Evolutionary conservation across 306 rosid species (phyloP), one percentile per base, ranked within the genome.

Genomic region (Cajanus cajan): DNA sequence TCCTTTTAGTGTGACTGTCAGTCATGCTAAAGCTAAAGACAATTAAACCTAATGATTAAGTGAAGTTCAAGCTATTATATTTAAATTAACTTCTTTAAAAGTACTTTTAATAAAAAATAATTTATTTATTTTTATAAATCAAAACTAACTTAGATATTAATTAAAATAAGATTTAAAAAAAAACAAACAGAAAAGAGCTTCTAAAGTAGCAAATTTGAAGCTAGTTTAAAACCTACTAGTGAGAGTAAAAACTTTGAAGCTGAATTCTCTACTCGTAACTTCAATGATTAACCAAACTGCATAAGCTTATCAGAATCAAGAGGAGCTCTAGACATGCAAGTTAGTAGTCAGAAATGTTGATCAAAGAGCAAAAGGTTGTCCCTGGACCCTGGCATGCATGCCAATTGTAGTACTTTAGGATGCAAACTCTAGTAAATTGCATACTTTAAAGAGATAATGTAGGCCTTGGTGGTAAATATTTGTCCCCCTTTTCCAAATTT

Each of bases 341-440:
- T 39, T 9, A 8, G 24, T 22, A 40, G 69, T 36, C 34, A 61
- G 14, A 76, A 48, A 48, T 57, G 31, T 59, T 76, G 47, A 77
- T 72, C 13, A 34, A 61, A 76, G 55, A 82, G 52, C 37, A 71
- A 82, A 82, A 78, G 70, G 63, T 22, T 71, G 86, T 82, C 82
- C 70, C 85, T 31, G 2, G 51, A 76, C 82, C 74, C 62, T 50
- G 9, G 47, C 85, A 70, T 82, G 47, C 85, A 70, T 82, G 48
- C 62, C 22, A 9, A 68, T 47, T 77, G 31, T 33, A 40, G 61
- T 15, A 63, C 78, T 79, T 71, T 71, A 47, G 82, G 78, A 19
- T 41, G 74, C 72, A 69, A 68, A 8, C 33, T 59, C 40, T 8
- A 15, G 47, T 24, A 75, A 58, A 61, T 58, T 74, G 85, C 52